Evolutionary conservation across 768 basidiomycete species (phyloP), one percentile per base, ranked within the genome.

Genomic region (Leucocoprinus leucothites): DNA sequence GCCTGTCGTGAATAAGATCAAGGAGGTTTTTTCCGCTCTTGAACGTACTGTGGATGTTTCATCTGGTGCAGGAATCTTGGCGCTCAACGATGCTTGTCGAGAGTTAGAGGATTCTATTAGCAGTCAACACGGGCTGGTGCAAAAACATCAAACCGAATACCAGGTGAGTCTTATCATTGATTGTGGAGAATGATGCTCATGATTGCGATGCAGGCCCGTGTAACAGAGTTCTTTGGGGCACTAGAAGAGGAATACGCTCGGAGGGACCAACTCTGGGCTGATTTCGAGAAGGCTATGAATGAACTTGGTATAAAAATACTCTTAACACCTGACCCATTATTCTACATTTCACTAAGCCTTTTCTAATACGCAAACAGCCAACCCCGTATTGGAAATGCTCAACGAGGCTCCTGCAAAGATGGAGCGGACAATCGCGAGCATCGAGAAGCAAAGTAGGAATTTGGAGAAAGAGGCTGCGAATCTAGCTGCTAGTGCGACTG

Each of bases 21-120:
- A 71, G 50, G 61, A 66, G 11, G 65, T 67, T 8, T 75, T 75
- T 67, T 62, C 67, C 49, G 48, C 63, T 60, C 61, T 80, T 21
- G 67, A 74, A 31, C 64, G 69, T 2, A 66, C 70, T 42, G 69
- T 76, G 34, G 79, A 80, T 61, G 56, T 61, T 11, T 58, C 59
- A 1, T 77, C 69, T 54, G 68, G 65, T 0, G 69, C 68, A 50
- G 84, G 81, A 6, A 64, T 87, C 34, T 65, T 81, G 9, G 64
- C 69, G 5, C 81, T 87, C 67, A 79, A 86, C 63, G 74, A 76
- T 16, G 79, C 75, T 19, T 78, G 82, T 65, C 82, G 80, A 62
- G 71, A 70, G 9, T 67, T 79, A 47, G 87, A 89, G 63, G 42
- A 36, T 13, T 22, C 48, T 1, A 61, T 64, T 0, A 62, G 74